A percentile compares a stretch with the other conserved stretches of the same genome.
These are phyloP conservation scores for Fusarium tjaetaba DNA, from an alignment of 2,329 filamentous ascomycete species.

Conservation along the genomic window DNA sequence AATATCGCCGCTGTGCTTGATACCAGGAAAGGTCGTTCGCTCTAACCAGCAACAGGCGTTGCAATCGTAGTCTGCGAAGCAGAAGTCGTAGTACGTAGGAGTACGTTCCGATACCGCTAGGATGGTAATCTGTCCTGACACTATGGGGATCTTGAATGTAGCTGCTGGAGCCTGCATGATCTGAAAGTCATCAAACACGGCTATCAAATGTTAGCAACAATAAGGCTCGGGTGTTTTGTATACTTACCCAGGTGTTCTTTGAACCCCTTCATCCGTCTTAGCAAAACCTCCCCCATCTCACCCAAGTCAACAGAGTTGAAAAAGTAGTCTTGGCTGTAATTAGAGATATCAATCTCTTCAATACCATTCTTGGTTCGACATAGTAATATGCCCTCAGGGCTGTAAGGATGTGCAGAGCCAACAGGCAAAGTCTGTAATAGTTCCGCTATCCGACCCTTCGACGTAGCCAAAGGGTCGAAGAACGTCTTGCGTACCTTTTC, in stretches of 20 bases:
- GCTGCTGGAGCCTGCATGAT: slow-evolving; percentile 15
- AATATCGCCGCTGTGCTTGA: slow-evolving; percentile 7
- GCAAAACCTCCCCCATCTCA: not conserved
- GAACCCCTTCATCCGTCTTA: slow-evolving; percentile 3
- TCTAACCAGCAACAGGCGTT: not conserved
- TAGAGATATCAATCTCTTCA: slow-evolving; percentile 10
- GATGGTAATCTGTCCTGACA: not conserved
- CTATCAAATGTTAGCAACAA: not conserved
- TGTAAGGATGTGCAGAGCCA: slow-evolving; percentile 19
- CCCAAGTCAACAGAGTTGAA: slow-evolving; percentile 12
- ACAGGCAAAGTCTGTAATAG: not conserved
- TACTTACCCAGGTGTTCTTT: not conserved
- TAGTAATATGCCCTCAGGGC: slow-evolving; percentile 13
- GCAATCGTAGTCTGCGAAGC: not conserved
- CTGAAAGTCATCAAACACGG: slow-evolving; percentile 5
- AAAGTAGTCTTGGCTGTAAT: not conserved
- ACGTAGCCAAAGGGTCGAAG: slow-evolving; percentile 17
- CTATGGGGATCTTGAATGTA: not conserved
- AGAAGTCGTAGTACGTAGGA: slow-evolving; percentile 19
- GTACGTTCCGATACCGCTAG: not conserved
- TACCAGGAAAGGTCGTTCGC: not conserved
- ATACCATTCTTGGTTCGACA: slow-evolving; percentile 4
- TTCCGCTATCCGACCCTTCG: slow-evolving; percentile 13
- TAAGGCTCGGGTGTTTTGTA: accelerated
- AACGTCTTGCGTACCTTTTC: slow-evolving; percentile 22